phyloP scores from a whole-genome alignment of 495 filamentous ascomycete species.

The Penicillium bovifimosum region DNA sequence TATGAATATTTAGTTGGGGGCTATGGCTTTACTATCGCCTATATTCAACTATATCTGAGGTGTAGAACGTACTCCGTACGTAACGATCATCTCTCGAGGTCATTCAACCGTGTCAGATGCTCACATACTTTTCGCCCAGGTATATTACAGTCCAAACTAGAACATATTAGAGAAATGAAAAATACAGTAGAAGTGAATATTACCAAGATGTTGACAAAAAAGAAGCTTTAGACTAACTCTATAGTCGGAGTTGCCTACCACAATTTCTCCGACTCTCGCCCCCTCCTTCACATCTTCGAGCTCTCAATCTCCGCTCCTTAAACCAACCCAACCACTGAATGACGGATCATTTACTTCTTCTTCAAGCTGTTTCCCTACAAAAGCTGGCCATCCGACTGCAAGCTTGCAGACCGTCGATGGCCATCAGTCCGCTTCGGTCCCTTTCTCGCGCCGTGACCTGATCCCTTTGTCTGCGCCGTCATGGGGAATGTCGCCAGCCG shows the following conservation, averaged over 20 bases:
- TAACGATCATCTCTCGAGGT: too few relatives aligned
- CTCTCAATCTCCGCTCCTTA: conserved; percentile 15
- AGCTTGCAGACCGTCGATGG: conserved; percentile 35
- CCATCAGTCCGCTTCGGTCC: conserved; percentile 29
- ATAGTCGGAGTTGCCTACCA: neutral
- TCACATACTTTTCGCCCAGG: too few relatives aligned
- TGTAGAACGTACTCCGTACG: too few relatives aligned
- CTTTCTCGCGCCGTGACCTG: conserved; percentile 30
- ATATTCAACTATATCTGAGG: too few relatives aligned
- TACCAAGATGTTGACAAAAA: neutral
- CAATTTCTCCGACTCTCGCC: conserved; percentile 8
- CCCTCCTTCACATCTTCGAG: conserved; percentile 2
- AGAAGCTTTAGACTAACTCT: neutral
- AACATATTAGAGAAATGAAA: neutral
- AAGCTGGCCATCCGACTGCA: conserved; percentile 20
- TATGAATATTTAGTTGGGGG: neutral
- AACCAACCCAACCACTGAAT: conserved; percentile 20
- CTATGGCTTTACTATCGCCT: too few relatives aligned
- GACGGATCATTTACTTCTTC: conserved; percentile 14
- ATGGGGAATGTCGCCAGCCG: conserved; percentile 95
- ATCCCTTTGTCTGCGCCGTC: conserved; percentile 23
- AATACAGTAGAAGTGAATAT: neutral
- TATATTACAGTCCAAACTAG: neutral
- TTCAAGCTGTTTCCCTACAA: conserved; percentile 5
- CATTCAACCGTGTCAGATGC: too few relatives aligned